A percentile compares a stretch with the other conserved stretches of the same genome.
Conservation (phyloP, 108 stramenopile genomes). For the Cyclotella kingstonii region DNA sequence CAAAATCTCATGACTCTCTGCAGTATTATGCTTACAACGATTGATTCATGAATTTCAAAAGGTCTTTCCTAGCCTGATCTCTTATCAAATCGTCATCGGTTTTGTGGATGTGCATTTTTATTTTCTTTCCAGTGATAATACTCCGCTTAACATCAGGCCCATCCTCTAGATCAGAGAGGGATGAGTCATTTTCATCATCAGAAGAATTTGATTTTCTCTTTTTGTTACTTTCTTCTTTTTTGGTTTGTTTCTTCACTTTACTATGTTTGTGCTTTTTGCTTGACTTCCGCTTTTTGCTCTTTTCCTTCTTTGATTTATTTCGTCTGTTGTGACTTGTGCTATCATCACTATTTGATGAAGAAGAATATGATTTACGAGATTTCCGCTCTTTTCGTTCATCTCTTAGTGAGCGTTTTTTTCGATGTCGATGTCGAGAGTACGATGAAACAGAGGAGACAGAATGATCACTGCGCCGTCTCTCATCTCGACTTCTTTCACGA, state of each 20-base stretch:
- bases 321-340: constrained; percentile 4
- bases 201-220: constrained; percentile 20
- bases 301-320: constrained; percentile 12
- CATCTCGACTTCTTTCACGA: constrained; percentile 10
- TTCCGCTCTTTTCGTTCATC: constrained; percentile 9
- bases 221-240: constrained; percentile 7
- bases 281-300: constrained; percentile 24
- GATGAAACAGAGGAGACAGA: constrained; percentile 1
- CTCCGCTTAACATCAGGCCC: constrained; percentile 54
- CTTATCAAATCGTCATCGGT: constrained; percentile 74
- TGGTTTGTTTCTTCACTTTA: constrained; percentile 7
- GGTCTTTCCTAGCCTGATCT: constrained; percentile 70
- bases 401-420: constrained; percentile 8
- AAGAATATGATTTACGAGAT: constrained; percentile 9
- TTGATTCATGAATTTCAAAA: constrained; percentile 83
- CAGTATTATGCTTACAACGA: constrained; percentile 41
- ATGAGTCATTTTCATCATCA: constrained; percentile 2
- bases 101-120: constrained; percentile 84
- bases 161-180: constrained; percentile 29
- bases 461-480: constrained; percentile 9
- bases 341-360: neutral
- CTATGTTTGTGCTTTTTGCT: constrained; percentile 15
- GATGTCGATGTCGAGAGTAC: constrained; percentile 2
- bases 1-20: no score
- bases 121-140: constrained; percentile 77